Base-by-base conservation (phyloP, 805 yeast genomes). In the Yarrowia keelungensis region DNA sequence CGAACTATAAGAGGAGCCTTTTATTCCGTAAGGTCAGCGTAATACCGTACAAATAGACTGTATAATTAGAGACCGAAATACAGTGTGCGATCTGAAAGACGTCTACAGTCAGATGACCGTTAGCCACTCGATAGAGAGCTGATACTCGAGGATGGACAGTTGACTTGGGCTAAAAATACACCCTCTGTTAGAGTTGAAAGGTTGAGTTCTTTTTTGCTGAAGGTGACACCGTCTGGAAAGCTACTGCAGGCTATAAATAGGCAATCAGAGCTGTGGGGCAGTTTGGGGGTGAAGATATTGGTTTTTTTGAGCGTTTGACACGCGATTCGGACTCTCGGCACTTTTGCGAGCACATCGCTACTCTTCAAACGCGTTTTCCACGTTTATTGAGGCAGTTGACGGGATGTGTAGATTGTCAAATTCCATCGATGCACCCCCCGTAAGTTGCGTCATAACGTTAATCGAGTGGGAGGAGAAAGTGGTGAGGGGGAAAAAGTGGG, bases 211-310 rank as follows among this genome's bases (percentile, higher is more conserved):
- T 26, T 26, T 26, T 26, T 26, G 32, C 7, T 26, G 32, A 26
- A 26, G 32, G 32, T 26, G 32, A 26, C 32, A 22, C n/a, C 10
- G 22, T 26, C 10, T 11, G 50, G 35, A 46, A 51, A 53, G 45
- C 59, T 53, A 53, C 59, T 56, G 64, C 64, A 43, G n/a, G 49
- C 64, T 56, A 56, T 56, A 56, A 56, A 56, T 56, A 56, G 49
- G 46, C 9, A 35, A 39, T 39, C 14, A 26, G 62, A 38, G 47
- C 14, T 36, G 22, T 2, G 43, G 43, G 19, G 8, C 5, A 12
- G 3, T 10, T 16, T 32, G 38, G 14, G 5, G 32, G 14, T 2
- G 0, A 19, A 14, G 38, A 8, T 12, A 38, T 14, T 12, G 11
- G 5, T 8, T 5, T 7, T 8, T 5, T 7, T 5, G 54, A 3